These are phyloP conservation scores for Alloteropsis semialata DNA, from an alignment of 176 grass and related monocot species.

Conservation along the genomic window DNA sequence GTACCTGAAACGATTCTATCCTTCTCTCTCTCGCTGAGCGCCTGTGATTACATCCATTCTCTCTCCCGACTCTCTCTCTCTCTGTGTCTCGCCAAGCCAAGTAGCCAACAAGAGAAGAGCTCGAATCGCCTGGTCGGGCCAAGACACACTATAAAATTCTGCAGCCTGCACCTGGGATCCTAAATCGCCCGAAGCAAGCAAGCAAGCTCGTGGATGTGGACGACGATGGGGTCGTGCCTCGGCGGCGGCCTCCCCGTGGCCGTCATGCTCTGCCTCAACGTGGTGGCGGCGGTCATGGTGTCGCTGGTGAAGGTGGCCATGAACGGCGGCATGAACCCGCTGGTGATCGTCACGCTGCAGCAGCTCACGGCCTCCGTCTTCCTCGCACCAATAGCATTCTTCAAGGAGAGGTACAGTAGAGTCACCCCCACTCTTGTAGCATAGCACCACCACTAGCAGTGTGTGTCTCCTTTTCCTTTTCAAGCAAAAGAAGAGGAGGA, in stretches of 20 bases:
- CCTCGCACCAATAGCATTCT: slow-evolving; percentile 67
- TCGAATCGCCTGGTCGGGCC: neutral
- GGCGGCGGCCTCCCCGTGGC: slow-evolving; percentile 41
- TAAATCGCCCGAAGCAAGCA: neutral
- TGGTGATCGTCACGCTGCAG: slow-evolving; percentile 72
- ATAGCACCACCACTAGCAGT: too few species aligned
- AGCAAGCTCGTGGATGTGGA: neutral
- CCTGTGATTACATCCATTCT: too few species aligned
- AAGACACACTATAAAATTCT: neutral
- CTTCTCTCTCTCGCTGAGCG: too few species aligned
- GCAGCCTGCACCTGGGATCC: neutral
- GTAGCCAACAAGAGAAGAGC: neutral
- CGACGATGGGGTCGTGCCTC: slow-evolving; percentile 25
- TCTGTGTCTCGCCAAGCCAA: neutral
- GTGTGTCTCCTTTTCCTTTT: neutral
- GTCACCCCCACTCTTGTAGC: too few species aligned
- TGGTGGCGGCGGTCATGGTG: slow-evolving; percentile 56
- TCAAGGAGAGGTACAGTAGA: slow-evolving; percentile 51
- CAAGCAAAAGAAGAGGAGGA: neutral
- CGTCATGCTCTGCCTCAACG: slow-evolving; percentile 57
- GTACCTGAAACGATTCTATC: slow-evolving; percentile 42
- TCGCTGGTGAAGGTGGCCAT: slow-evolving; percentile 69
- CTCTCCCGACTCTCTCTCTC: too few species aligned
- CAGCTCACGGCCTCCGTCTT: slow-evolving; percentile 63
- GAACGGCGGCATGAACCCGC: slow-evolving; percentile 60